Evolutionary conservation across 2,329 filamentous ascomycete genomes (phyloP).

Genomic region (Rutstroemia sp.): DNA sequence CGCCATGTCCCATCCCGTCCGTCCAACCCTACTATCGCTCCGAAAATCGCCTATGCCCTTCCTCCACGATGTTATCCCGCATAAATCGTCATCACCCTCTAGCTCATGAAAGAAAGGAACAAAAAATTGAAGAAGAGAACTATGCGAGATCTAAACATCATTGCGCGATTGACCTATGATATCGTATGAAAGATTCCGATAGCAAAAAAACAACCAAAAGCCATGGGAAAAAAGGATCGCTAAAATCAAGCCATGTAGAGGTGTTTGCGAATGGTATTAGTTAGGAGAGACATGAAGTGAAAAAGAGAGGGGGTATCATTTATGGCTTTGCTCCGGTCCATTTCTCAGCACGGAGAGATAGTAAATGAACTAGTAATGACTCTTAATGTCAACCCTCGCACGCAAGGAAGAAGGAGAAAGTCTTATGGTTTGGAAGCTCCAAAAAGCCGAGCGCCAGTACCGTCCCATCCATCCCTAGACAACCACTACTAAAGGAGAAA

Average conservation of each 20-base stretch:
- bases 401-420: background rate
- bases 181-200: too few species aligned
- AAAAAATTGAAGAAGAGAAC: too few species aligned
- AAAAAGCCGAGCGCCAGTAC: background rate
- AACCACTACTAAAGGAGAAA: constrained; percentile 2
- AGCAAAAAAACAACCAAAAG: too few species aligned
- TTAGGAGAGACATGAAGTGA: background rate
- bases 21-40: too few species aligned
- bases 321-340: background rate
- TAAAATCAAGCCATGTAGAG: background rate
- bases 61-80: too few species aligned
- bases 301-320: constrained; percentile 6
- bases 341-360: constrained; percentile 1
- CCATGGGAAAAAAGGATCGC: background rate
- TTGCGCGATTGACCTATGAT: too few species aligned
- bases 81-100: too few species aligned
- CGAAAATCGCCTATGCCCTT: too few species aligned
- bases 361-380: constrained; percentile 1
- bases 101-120: too few species aligned
- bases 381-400: background rate
- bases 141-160: too few species aligned
- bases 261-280: background rate
- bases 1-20: too few species aligned
- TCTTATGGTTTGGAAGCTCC: background rate
- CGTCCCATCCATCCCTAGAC: background rate